These are phyloP conservation scores for Tylopilus sp. DNA, from an alignment of 768 basidiomycete genomes.

Conservation along the genomic window DNA sequence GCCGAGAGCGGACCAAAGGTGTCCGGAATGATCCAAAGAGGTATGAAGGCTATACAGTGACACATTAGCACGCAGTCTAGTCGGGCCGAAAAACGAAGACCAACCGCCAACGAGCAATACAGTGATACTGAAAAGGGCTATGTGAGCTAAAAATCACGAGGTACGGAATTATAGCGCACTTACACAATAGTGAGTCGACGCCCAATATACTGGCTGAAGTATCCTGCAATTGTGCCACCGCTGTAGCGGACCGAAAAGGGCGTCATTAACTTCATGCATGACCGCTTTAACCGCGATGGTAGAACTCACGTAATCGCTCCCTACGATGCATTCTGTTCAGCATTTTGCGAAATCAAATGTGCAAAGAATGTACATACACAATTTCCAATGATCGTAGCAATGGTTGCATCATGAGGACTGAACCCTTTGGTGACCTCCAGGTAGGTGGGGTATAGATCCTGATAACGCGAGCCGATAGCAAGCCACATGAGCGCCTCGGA, in stretches of 20 bases:
- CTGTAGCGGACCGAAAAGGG: conserved; percentile 18
- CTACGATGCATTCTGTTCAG: conserved; percentile 21
- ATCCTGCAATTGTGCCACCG: conserved; percentile 71
- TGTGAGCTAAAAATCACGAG: background rate
- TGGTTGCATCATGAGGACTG: conserved; percentile 51
- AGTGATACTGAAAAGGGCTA: conserved; percentile 16
- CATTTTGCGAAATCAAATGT: background rate
- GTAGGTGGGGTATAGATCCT: conserved; percentile 80
- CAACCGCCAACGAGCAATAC: conserved; percentile 24
- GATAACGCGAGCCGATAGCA: background rate
- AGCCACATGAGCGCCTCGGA: background rate
- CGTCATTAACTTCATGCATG: background rate
- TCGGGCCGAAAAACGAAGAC: conserved; percentile 45
- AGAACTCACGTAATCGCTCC: conserved; percentile 44
- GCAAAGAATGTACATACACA: conserved; percentile 39
- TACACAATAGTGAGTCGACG: conserved; percentile 72
- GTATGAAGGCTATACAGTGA: conserved; percentile 47
- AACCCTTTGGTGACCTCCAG: conserved; percentile 62
- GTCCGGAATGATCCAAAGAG: conserved; percentile 79
- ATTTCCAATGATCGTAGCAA: conserved; percentile 82
- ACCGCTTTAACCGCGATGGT: background rate
- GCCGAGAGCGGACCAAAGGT: conserved; percentile 66
- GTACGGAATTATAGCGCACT: background rate
- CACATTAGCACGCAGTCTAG: background rate
- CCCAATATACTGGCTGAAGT: conserved; percentile 70